phyloP scores from a whole-genome alignment of 192 early-diverging fungal species.

The Coemansia sp. region DNA sequence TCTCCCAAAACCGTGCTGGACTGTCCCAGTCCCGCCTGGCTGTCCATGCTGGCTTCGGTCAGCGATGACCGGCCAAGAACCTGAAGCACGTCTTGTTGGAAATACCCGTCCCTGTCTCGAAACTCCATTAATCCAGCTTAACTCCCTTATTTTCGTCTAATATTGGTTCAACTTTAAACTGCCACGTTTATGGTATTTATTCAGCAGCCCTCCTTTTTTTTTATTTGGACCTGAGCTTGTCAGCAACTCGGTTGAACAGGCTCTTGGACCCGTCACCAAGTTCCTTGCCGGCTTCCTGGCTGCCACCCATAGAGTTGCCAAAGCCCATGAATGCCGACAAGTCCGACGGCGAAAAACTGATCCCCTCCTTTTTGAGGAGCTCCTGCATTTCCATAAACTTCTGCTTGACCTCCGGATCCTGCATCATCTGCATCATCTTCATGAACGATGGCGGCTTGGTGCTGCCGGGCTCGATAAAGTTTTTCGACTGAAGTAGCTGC shows the following conservation, averaged over 20 bases:
- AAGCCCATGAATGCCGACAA: conserved; percentile 22
- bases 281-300: conserved; percentile 1
- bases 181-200: no score
- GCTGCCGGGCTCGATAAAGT: conserved; percentile 9
- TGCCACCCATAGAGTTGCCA: neutral
- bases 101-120: conserved; percentile 44
- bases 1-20: neutral
- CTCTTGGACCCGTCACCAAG: conserved; percentile 1
- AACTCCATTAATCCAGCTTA: conserved; percentile 45
- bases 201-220: neutral
- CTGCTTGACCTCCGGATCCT: conserved; percentile 26
- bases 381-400: conserved; percentile 15
- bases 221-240: conserved; percentile 16
- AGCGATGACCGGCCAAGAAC: conserved; percentile 38
- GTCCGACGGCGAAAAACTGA: conserved; percentile 26
- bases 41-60: conserved; percentile 2
- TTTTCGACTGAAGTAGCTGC: conserved; percentile 24
- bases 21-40: neutral
- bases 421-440: conserved; percentile 39
- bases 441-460: conserved; percentile 29
- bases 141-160: no score
- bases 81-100: conserved; percentile 39
- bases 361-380: conserved; percentile 31
- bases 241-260: conserved; percentile 15
- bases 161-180: no score